Base-by-base conservation (phyloP, 176 grass and related monocot species). In the Oryza punctata region DNA sequence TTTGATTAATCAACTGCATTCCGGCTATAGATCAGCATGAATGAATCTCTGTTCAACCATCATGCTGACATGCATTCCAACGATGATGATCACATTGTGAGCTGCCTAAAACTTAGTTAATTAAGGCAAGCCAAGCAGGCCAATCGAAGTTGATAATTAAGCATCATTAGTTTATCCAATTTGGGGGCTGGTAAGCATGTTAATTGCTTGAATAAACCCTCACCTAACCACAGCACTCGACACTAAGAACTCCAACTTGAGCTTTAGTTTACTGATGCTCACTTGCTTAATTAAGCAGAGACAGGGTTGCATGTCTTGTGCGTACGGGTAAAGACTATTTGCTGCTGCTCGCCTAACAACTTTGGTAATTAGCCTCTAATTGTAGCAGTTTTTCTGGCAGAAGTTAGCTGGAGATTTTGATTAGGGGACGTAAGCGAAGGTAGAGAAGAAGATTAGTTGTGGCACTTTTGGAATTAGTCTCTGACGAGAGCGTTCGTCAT, bases 261-360 rank as follows among this genome's bases (percentile, higher is more conserved):
- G 21, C 19, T 24, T 61, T 61, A 49, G 32, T 24, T 47, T 50
- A 29, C 12, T 18, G 29, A 33, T n/a, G 41, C 13, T 33, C 35
- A 41, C 37, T 59, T 9, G 60, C 35, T 67, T 67, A 18, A 47
- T 75, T 52, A 13, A 65, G 66, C 0, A 63, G 44, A 65, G 71
- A 82, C 88, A 82, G 66, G 6, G 57, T 28, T 76, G 54, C 88
- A 77, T 15, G 73, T 59, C 28, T 73, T 61, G 18, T 33, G 78
- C 59, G 33, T 65, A 26, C 33, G 21, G 82, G 40, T 28, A 70
- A 41, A 41, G 71, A 63, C 6, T 35, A 7, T 15, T 47, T 40
- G 72, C 72, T 38, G 82, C 44, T 54, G 82, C 44, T 76, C n/a
- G 69, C 77, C 77, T 74, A 80, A 73, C 82, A 45, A 50, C 29